Percentiles rank a stretch among this genome's conserved stretches.
Conservation (phyloP, 805 yeast species). For the Ogataea methanolica region DNA sequence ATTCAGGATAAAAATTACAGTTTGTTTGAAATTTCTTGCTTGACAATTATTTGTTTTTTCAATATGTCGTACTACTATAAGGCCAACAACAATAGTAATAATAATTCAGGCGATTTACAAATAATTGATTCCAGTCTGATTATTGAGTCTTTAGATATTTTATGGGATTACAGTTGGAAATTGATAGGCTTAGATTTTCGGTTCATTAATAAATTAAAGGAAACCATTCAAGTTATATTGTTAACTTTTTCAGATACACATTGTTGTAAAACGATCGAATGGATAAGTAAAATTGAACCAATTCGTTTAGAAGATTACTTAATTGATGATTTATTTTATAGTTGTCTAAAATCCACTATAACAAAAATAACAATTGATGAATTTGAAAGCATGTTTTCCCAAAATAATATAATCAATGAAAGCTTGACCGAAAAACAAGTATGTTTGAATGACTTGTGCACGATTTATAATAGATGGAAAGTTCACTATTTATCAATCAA, state of each 20-base stretch:
- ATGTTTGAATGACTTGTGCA: not conserved
- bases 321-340: conserved; percentile 8
- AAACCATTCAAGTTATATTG: conserved; percentile 9
- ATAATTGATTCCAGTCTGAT: not conserved
- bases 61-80: too few relatives aligned
- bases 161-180: not conserved
- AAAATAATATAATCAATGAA: not conserved
- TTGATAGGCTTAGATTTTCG: not conserved
- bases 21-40: not conserved
- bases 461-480: conserved; percentile 14
- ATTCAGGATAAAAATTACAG: not conserved
- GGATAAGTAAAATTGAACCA: conserved; percentile 13
- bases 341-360: conserved; percentile 10
- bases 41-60: too few relatives aligned
- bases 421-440: not conserved
- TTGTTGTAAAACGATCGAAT: conserved; percentile 5
- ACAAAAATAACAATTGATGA: conserved; percentile 13
- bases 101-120: not conserved
- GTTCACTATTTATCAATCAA: not conserved
- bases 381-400: conserved; percentile 6
- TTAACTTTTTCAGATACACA: conserved; percentile 7
- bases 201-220: not conserved
- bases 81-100: not conserved
- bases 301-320: not conserved
- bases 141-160: not conserved